Evolutionary conservation across 2,329 filamentous ascomycete species (phyloP), one percentile per base, ranked within the genome.

Genomic region (Alternaria brassicae): DNA sequence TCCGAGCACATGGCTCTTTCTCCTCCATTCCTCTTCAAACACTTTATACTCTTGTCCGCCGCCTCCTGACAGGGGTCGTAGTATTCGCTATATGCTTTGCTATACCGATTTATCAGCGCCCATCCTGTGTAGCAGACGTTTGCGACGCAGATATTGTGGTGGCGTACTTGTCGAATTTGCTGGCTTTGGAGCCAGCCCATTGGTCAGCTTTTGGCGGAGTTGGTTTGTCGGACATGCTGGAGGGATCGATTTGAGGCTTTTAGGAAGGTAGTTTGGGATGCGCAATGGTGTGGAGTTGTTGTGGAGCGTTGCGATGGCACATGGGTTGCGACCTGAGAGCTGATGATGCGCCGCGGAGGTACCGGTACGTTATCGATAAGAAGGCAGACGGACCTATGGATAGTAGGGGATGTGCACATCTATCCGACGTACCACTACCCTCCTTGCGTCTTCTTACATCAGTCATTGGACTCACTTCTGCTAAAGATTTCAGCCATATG

Each of bases 31-130:
- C 95, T 87, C 75, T 93, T 89, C 73, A 99, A 81, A 73, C 95
- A 99, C 77, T 88, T 89, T 68, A 97, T 89, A 79, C 93, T 97
- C 73, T 86, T 86, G 67, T 90, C 83, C 7, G 95, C 94, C 5
- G 92, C 92, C 72, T 97, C 94, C 77, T 98, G 94, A 79, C 95
- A 99, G 2, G 95, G 95, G 72, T 99, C 95, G 77, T 91, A 92
- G 81, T 90, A 98, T 77, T 97, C 89, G 83, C 93, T 97, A 73
- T 89, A 87, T 55, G 84, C 85, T 83, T 98, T 98, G 68, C 94
- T 97, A 72, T 61, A 15, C n/a, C 9, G 32, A 13, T 6, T 4
- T 13, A 58, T 70, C 50, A 70, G 66, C 17, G 19, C n/a, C n/a
- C 41, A 13, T 32, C 34, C 28, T 44, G 19, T 21, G 25, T 54